Base-by-base conservation (phyloP, 768 basidiomycete species). In the Podaxis carcinomalis region DNA sequence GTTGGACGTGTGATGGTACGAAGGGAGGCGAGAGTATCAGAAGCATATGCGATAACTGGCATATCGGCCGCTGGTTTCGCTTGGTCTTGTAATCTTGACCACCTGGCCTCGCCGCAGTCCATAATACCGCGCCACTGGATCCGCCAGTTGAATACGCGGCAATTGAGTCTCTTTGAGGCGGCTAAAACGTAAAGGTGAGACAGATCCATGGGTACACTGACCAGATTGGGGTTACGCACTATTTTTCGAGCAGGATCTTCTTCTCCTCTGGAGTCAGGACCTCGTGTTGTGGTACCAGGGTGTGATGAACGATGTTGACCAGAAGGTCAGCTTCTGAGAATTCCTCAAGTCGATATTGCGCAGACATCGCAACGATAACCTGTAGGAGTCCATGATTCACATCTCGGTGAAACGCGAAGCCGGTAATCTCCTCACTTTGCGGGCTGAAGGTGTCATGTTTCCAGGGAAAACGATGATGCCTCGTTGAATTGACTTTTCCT, bases 41-140 rank as follows among this genome's bases (percentile, higher is more conserved):
- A 92, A 93, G 77, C 92, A 93, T 72, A 94, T 92, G 63, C 92
- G 89, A 78, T 94, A 94, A 70, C 92, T 93, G 56, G 92, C 90
- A 68, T 94, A 95, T 62, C 93, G 86, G 54, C 96, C 96, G 64
- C 90, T 92, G 16, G 97, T 99, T 80, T 98, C 97, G 75, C 92
- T 95, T 27, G 95, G 92, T 68, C 97, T 81, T 62, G 91, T 98
- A 68, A 99, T 98, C 80, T 97, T 98, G 74, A 99, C 97, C 51
- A 99, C 97, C 73, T 96, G 93, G 27, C 96, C 95, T 53, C 97
- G 85, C 68, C 87, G 84, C 60, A 99, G 84, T 55, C 97, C 97
- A 77, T 98, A 99, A 74, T 99, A 98, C 62, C 95, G 86, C 44
- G 97, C 94, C n/a, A 99, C 96, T 9, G 97, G 97, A 74, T 99